Base-by-base conservation (phyloP, 2,329 filamentous ascomycete species). In the Cladosporium sp. region DNA sequence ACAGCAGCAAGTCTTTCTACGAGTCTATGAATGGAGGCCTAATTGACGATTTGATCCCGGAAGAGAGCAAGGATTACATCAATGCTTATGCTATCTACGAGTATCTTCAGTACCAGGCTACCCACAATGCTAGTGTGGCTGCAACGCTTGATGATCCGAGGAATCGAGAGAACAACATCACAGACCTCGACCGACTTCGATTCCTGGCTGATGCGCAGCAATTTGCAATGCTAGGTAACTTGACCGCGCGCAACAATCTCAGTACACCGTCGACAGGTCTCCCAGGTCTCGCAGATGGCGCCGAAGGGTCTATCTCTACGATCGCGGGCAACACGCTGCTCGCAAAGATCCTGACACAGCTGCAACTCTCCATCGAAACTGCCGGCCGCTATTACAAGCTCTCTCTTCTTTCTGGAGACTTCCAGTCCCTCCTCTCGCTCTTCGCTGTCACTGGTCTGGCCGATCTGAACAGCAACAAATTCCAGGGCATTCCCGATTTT, bases 11-110 rank as follows among this genome's bases (percentile, higher is more conserved):
- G 26, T 66, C 71, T 0, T 81, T 87, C 60, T 88, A 88, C 68
- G 65, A 78, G 21, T 71, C 71, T 2, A 71, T 88, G 26, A 79
- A 82, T 64, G 66, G 73, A 26, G 73, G 78, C 11, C 77, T 81
- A 59, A 77, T 87, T 24, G 73, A 78, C 2, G 80, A 77, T 0
- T 73, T 81, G 34, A 76, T 85, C 24, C 71, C 75, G 12, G 68
- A 72, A 49, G 70, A 74, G 2, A 74, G 71, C 14, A 84, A 81
- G 60, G 80, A 80, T 64, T 87, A 86, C 71, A 74, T 73, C 11
- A 84, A 87, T 65, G 85, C 86, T 2, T 80, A 82, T 67, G 72
- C 79, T 14, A 84, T 88, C 67, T 85, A 81, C 64, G 85, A 88
- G 67, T 87, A 84, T 70, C 74, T 88, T 54, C 80, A 82, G 36